A percentile compares a stretch with the other conserved stretches of the same genome.
Conservation (phyloP, 2,329 filamentous ascomycete species). For the Exophiala sp. region DNA sequence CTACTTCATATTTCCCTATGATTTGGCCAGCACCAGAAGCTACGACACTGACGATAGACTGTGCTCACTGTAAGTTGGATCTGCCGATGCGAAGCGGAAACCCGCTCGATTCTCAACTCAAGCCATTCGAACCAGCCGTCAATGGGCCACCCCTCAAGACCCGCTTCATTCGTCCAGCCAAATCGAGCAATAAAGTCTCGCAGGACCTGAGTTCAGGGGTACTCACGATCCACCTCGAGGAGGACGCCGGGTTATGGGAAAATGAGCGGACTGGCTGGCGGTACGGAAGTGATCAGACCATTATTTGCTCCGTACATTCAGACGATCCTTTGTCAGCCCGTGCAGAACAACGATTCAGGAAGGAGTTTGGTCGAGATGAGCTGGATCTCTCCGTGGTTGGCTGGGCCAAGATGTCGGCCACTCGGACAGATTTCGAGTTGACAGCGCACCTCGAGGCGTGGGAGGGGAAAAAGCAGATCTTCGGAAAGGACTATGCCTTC, state of each 20-base stretch:
- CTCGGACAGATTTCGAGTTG: conserved; percentile 6
- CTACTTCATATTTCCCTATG: conserved; percentile 12
- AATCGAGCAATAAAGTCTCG: conserved; percentile 3
- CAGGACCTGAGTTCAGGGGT: conserved; percentile 6
- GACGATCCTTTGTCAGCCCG: conserved; percentile 12
- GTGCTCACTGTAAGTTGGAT: conserved; percentile 4
- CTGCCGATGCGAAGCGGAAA: background rate
- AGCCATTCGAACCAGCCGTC: conserved; percentile 4
- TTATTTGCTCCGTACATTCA: conserved; percentile 8
- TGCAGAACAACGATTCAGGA: conserved; percentile 8
- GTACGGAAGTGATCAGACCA: conserved; percentile 10
- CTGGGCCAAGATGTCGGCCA: conserved; percentile 10
- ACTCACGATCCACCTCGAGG: conserved; percentile 1
- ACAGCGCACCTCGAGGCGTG: conserved; percentile 11
- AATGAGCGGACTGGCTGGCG: conserved; percentile 8
- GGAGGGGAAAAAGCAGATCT: conserved; percentile 5
- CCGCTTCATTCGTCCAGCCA: background rate
- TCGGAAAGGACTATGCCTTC: conserved; percentile 6
- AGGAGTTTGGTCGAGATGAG: conserved; percentile 12
- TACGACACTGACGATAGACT: conserved; percentile 12
- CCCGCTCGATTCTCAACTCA: background rate
- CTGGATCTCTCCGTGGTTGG: conserved; percentile 5
- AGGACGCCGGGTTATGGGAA: conserved; percentile 4
- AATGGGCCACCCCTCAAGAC: conserved; percentile 5
- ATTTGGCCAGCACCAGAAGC: conserved; percentile 14